Evolutionary conservation across 768 basidiomycete species (phyloP).

Genomic region (Mycena maculata): DNA sequence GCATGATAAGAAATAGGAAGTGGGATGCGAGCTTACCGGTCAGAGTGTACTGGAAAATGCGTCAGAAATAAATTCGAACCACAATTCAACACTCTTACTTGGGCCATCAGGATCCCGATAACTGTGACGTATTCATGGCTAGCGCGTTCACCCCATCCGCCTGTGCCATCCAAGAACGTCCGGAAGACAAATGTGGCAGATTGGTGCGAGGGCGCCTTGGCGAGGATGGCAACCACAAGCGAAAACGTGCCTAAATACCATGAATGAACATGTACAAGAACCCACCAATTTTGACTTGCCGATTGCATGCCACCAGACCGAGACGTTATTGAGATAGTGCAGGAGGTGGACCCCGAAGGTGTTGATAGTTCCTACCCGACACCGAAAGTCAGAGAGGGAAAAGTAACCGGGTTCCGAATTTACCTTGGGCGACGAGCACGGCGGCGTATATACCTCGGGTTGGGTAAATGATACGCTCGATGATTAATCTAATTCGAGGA

Average conservation of each 20-base stretch:
- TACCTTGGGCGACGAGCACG: slow-evolving; percentile 73
- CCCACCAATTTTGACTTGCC: slow-evolving; percentile 39
- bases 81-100: slow-evolving; percentile 48
- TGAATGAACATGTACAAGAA: neutral
- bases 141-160: slow-evolving; percentile 78
- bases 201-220: slow-evolving; percentile 78
- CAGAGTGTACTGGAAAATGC: slow-evolving; percentile 72
- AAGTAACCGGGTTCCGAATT: neutral
- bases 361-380: slow-evolving; percentile 67
- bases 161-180: slow-evolving; percentile 78
- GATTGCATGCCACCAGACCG: slow-evolving; percentile 79
- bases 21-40: slow-evolving; percentile 58
- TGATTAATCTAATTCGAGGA: neutral
- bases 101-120: slow-evolving; percentile 81
- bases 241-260: slow-evolving; percentile 60
- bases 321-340: slow-evolving; percentile 76
- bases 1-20: neutral
- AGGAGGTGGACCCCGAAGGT: slow-evolving; percentile 78
- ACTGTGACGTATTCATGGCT: slow-evolving; percentile 77
- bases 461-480: neutral
- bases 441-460: slow-evolving; percentile 67
- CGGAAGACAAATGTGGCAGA: slow-evolving; percentile 76
- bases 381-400: slow-evolving; percentile 54
- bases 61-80: neutral
- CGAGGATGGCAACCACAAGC: slow-evolving; percentile 75